phyloP scores from a whole-genome alignment of 2,329 filamentous ascomycete species.

The Alternaria rosae region DNA sequence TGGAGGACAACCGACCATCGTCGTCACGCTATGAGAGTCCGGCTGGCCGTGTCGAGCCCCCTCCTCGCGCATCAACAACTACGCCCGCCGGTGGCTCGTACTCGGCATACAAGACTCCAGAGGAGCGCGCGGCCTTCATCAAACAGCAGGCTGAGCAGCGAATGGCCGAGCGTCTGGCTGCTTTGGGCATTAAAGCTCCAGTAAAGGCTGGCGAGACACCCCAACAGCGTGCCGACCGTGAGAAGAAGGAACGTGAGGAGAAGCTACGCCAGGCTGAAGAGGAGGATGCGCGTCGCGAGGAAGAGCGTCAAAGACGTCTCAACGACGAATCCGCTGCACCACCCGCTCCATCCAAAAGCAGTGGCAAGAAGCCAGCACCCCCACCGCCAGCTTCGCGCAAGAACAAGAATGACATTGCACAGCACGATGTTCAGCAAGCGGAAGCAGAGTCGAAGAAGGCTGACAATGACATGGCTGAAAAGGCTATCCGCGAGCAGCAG shows the following conservation, averaged over 20 bases:
- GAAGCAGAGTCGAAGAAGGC: conserved; percentile 66
- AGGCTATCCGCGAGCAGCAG: conserved; percentile 71
- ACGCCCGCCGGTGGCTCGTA: conserved; percentile 71
- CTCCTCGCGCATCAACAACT: conserved; percentile 64
- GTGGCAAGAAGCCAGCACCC: conserved; percentile 65
- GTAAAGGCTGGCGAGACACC: conserved; percentile 80
- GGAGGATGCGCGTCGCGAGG: conserved; percentile 87
- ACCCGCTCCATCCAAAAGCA: conserved; percentile 57
- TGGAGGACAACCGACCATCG: conserved; percentile 44
- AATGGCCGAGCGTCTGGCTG: conserved; percentile 94
- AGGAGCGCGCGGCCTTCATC: conserved; percentile 94
- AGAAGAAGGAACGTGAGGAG: conserved; percentile 85
- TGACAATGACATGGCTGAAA: conserved; percentile 63
- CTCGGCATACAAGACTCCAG: conserved; percentile 84
- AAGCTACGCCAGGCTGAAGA: conserved; percentile 90
- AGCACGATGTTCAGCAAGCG: conserved; percentile 64
- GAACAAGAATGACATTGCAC: conserved; percentile 62
- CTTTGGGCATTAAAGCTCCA: conserved; percentile 86
- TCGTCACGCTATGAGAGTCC: conserved; percentile 60
- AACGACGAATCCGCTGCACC: conserved; percentile 76
- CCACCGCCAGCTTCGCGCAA: conserved; percentile 78
- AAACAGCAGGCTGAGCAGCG: conserved; percentile 96
- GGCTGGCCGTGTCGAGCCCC: conserved; percentile 53
- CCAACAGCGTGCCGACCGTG: conserved; percentile 85
- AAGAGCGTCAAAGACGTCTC: conserved; percentile 83